Percentiles rank a stretch among this genome's conserved stretches.
Evolutionary conservation across 2,329 filamentous ascomycete species (phyloP).

Genomic region (Orbilia brochopaga): DNA sequence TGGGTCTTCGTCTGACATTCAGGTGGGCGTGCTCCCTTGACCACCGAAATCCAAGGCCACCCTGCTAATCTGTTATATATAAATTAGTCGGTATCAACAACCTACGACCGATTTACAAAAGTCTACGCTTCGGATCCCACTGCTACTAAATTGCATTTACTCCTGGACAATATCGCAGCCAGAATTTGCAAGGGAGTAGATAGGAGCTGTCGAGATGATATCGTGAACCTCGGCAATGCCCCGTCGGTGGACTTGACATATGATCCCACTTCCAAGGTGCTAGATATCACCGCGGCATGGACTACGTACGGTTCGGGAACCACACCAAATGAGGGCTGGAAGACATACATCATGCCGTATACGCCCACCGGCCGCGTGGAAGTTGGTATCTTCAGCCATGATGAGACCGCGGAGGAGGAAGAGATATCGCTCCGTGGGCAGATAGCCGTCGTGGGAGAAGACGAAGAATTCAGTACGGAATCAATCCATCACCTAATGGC

Average conservation of each 20-base stretch:
- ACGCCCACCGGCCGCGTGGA: slow-evolving; percentile 37
- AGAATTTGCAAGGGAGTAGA: slow-evolving; percentile 28
- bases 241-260: slow-evolving; percentile 53
- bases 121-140: slow-evolving; percentile 31
- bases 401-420: slow-evolving; percentile 45
- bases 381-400: slow-evolving; percentile 51
- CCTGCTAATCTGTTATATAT: too few species aligned
- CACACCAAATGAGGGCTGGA: slow-evolving; percentile 32
- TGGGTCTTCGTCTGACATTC: slow-evolving; percentile 30
- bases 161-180: slow-evolving; percentile 21
- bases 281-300: slow-evolving; percentile 51
- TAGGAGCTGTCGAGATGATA: slow-evolving; percentile 32
- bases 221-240: slow-evolving; percentile 41
- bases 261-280: slow-evolving; percentile 50
- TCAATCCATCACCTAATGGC: background rate
- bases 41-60: too few species aligned
- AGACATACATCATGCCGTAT: slow-evolving; percentile 21
- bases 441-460: slow-evolving; percentile 50
- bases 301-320: slow-evolving; percentile 35
- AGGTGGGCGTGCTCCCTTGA: background rate
- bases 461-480: slow-evolving; percentile 49
- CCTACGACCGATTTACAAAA: slow-evolving; percentile 17
- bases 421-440: slow-evolving; percentile 51
- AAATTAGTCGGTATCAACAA: slow-evolving; percentile 16
- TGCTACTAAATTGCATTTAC: background rate